phyloP scores from a whole-genome alignment of 805 yeast genomes.

The Ogataea dorogensis region DNA sequence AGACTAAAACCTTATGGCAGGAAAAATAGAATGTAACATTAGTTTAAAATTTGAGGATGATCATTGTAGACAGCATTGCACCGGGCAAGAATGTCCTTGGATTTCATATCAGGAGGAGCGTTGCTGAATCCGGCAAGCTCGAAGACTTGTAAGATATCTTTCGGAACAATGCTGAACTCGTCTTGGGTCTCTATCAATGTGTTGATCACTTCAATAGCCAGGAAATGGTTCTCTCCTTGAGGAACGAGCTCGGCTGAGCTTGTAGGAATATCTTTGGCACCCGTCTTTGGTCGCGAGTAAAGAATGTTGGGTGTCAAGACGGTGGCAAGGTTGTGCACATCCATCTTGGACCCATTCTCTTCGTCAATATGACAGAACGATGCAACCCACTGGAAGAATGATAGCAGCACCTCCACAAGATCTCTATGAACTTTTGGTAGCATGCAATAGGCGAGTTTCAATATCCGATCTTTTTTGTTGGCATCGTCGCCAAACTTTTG shows the following conservation, averaged over 20 bases:
- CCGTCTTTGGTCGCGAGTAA: conserved; percentile 48
- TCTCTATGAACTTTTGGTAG: conserved; percentile 82
- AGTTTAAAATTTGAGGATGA: conserved; percentile 25
- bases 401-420: conserved; percentile 77
- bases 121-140: conserved; percentile 43
- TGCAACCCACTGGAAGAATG: conserved; percentile 92
- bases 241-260: conserved; percentile 27
- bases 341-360: conserved; percentile 93
- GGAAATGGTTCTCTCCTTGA: conserved; percentile 69
- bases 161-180: conserved; percentile 74
- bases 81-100: conserved; percentile 41
- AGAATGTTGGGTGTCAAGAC: conserved; percentile 92
- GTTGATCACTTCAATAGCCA: conserved; percentile 89
- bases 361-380: conserved; percentile 93
- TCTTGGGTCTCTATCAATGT: conserved; percentile 78
- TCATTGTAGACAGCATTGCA: conserved; percentile 31
- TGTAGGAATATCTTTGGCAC: conserved; percentile 19
- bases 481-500: conserved; percentile 49
- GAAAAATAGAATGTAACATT: conserved; percentile 5
- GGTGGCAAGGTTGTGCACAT: conserved; percentile 89
- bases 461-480: conserved; percentile 48
- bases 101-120: conserved; percentile 24
- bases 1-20: conserved; percentile 21
- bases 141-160: conserved; percentile 52
- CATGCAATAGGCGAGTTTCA: conserved; percentile 68